Evolutionary conservation across 805 yeast species (phyloP), one percentile per base, ranked within the genome.

Genomic region (Sugiyamaella mastotermitis): DNA sequence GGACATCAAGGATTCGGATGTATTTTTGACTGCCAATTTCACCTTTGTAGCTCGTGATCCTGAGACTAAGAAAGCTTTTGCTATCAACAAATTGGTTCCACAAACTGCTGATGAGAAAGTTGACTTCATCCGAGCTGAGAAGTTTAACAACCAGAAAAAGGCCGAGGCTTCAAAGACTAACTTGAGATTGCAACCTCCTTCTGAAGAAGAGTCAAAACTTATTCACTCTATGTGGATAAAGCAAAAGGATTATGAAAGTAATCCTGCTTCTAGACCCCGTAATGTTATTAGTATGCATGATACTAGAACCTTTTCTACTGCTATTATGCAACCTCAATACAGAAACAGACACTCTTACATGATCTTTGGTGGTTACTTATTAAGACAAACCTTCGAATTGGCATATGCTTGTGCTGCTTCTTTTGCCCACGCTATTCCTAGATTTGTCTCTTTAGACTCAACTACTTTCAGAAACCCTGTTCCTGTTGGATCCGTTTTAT

Each of bases 41-140:
- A 88, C 97, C 0, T 88, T 88, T 64, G 97, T 87, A 23, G 97
- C 97, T 13, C 74, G 97, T 61, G 84, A 88, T 58, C 97, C 97
- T 5, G 76, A 77, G 39, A 85, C 95, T n/a, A 94, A 84, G 59
- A 81, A 75, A 56, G 80, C 95, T 2, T 83, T 85, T 64, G 84
- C 94, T 6, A 82, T 88, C 49, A 88, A 88, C 65, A 72, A 78
- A 46, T 64, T 88, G 32, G 71, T 83, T 34, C 95, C 96, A 22
- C 67, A 78, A 23, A 71, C 78, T 26, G 88, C 81, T 51, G 60
- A 64, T 39, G 94, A 88, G 55, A 80, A 94, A 83, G 58, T 77
- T 33, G 94, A 85, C 53, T 87, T 80, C 59, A 78, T 82, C 55
- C 69, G 92, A 41, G 96, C 97, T 1, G 96, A 87, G 61, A 77